phyloP scores from a whole-genome alignment of 495 filamentous ascomycete species.

The Polyplosphaeria fusca region DNA sequence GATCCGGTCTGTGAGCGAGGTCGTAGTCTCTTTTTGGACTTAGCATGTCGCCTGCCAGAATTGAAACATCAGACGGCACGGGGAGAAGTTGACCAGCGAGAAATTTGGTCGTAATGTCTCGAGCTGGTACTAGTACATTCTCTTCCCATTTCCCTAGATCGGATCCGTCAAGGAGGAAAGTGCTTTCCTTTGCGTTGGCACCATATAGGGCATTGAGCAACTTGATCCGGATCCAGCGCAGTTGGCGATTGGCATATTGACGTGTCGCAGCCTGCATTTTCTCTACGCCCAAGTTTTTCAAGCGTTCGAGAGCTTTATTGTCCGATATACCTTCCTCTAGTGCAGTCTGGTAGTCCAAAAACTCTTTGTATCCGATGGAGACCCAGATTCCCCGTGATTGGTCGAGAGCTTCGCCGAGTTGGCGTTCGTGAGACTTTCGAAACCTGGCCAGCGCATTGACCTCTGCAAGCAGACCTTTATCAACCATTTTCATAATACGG shows the following conservation, averaged over 20 bases:
- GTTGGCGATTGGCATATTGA: conserved; percentile 80
- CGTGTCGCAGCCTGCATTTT: conserved; percentile 72
- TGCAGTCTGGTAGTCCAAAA: conserved; percentile 65
- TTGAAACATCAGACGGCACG: conserved; percentile 59
- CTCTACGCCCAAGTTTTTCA: conserved; percentile 50
- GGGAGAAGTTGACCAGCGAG: conserved; percentile 56
- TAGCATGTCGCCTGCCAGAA: conserved; percentile 55
- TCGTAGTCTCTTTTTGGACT: conserved; percentile 51
- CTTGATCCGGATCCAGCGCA: conserved; percentile 83
- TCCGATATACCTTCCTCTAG: conserved; percentile 40
- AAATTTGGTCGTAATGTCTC: conserved; percentile 58
- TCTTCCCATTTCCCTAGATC: conserved; percentile 55
- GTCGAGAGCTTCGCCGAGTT: conserved; percentile 56
- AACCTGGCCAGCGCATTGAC: conserved; percentile 51
- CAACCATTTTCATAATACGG: conserved; percentile 80
- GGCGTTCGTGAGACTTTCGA: conserved; percentile 46
- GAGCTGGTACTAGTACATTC: conserved; percentile 61
- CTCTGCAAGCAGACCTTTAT: conserved; percentile 67
- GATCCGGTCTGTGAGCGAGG: conserved; percentile 44
- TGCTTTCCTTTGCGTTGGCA: conserved; percentile 47
- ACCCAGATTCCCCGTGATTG: conserved; percentile 83
- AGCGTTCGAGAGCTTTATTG: conserved; percentile 44
- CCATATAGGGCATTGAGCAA: conserved; percentile 62
- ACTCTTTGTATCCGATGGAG: conserved; percentile 92
- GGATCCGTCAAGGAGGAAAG: conserved; percentile 76